These are phyloP conservation scores for Fusarium multiceps DNA, from an alignment of 2,329 filamentous ascomycete genomes.

Conservation along the genomic window DNA sequence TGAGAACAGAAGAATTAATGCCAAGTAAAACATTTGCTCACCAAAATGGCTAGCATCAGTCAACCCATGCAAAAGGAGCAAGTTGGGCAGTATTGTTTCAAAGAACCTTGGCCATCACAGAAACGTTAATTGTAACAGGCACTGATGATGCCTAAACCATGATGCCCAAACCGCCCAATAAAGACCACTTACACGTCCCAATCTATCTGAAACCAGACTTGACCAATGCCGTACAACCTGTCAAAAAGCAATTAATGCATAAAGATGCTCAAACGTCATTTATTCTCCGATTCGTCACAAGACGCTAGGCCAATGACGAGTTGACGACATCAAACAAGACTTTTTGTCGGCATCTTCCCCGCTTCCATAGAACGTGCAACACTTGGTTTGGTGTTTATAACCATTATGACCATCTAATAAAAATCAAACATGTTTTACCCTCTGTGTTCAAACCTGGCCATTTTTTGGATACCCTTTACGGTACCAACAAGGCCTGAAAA, in stretches of 20 bases:
- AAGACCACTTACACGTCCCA: background rate
- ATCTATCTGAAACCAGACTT: background rate
- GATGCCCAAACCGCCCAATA: background rate
- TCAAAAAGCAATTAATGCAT: background rate
- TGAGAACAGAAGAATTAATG: background rate
- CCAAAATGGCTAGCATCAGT: background rate
- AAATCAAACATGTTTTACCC: conserved; percentile 29
- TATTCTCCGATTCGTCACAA: conserved; percentile 10
- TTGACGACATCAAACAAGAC: conserved; percentile 9
- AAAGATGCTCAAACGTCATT: background rate
- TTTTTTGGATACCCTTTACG: conserved; percentile 19
- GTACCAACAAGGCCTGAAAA: conserved; percentile 9
- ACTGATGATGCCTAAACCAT: background rate
- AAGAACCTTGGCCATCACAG: background rate
- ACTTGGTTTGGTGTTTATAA: background rate
- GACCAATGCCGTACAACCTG: background rate
- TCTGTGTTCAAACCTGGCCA: background rate
- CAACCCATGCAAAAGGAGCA: no score
- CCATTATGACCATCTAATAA: background rate
- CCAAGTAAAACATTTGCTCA: background rate
- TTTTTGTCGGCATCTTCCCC: background rate
- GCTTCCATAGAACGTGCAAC: background rate
- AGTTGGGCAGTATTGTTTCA: background rate
- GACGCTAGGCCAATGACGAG: background rate
- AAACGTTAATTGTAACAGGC: background rate